Base-by-base conservation (phyloP, 306 rosid species). In the Sindora glabra region DNA sequence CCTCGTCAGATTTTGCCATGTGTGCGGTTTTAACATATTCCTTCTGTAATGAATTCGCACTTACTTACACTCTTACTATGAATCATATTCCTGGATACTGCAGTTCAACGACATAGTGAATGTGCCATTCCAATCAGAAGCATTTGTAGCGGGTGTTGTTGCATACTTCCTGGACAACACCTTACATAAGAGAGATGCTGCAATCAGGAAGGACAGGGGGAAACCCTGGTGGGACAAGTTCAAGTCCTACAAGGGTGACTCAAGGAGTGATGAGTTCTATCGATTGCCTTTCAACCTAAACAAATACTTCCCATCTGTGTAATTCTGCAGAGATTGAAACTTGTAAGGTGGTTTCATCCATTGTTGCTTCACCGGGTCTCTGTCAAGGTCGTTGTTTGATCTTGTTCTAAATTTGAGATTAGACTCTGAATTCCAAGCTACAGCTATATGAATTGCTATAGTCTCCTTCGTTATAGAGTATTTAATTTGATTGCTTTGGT, bases 201-300 rank as follows among this genome's bases (percentile, higher is more conserved):
- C 64, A 8, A 73, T 82, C 58, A 66, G 91, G 70, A 94, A 94
- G 72, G 99, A 94, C 76, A 72, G 97, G 14, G 99, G 99, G n/a
- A 94, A 86, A 65, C 83, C 84, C 55, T 94, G 97, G 95, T 94
- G 99, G 99, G 95, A 89, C 73, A 94, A 89, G 78, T 94, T 76
- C 78, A 36, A 67, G 50, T 82, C 95, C 41, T 94, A 74, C 74
- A 86, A 82, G 74, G 79, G 87, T 3, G 99, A 94, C 22, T 27
- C 82, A 8, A 84, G 99, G 66, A 89, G 94, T 8, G 97, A 89
- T 59, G 99, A 94, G 71, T 94, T 94, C 71, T 94, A 89, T 77
- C 84, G 97, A 21, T 72, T 89, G 41, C 99, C 99, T 29, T 89
- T 86, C 87, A 94, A 89, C 42, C 90, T 89, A 9, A 89, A 94